Evolutionary conservation across 192 early-diverging fungal genomes (phyloP).

Genomic region (Piromyces finnis): DNA sequence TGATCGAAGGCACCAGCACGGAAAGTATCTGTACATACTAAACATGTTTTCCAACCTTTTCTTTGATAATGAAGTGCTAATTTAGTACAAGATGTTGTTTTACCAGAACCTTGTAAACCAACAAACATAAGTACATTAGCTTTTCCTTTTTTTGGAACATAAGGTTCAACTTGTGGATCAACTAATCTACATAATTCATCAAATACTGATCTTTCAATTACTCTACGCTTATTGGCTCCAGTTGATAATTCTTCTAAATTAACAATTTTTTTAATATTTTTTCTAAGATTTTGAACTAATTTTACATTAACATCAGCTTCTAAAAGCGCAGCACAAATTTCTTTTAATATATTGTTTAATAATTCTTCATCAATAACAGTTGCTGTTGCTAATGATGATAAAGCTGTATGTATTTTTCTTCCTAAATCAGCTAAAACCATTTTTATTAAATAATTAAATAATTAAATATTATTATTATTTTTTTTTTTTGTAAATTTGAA

Average conservation of each 20-base stretch:
- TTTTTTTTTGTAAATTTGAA: no score
- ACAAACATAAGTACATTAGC: slow-evolving; percentile 92
- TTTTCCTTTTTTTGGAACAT: slow-evolving; percentile 65
- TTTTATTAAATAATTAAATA: background rate
- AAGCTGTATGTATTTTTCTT: slow-evolving; percentile 64
- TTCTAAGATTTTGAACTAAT: slow-evolving; percentile 62
- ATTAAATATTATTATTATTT: no score
- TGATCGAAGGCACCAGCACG: slow-evolving; percentile 97
- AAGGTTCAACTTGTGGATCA: slow-evolving; percentile 36
- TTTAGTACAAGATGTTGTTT: slow-evolving; percentile 95
- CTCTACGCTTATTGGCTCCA: slow-evolving; percentile 65
- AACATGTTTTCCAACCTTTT: slow-evolving; percentile 81
- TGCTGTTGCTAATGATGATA: slow-evolving; percentile 57
- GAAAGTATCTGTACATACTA: slow-evolving; percentile 93
- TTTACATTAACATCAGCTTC: slow-evolving; percentile 82
- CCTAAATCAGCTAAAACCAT: slow-evolving; percentile 89
- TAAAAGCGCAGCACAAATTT: slow-evolving; percentile 73
- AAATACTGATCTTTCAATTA: slow-evolving; percentile 42
- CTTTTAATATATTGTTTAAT: slow-evolving; percentile 61
- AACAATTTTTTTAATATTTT: slow-evolving; percentile 67
- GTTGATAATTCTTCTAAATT: slow-evolving; percentile 66
- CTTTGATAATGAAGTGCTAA: slow-evolving; percentile 77
- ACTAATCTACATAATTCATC: slow-evolving; percentile 78
- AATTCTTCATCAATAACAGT: slow-evolving; percentile 77
- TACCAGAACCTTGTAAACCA: slow-evolving; percentile 86